These are phyloP conservation scores for Zopfia rhizophila DNA, from an alignment of 2,329 filamentous ascomycete species.

Conservation along the genomic window DNA sequence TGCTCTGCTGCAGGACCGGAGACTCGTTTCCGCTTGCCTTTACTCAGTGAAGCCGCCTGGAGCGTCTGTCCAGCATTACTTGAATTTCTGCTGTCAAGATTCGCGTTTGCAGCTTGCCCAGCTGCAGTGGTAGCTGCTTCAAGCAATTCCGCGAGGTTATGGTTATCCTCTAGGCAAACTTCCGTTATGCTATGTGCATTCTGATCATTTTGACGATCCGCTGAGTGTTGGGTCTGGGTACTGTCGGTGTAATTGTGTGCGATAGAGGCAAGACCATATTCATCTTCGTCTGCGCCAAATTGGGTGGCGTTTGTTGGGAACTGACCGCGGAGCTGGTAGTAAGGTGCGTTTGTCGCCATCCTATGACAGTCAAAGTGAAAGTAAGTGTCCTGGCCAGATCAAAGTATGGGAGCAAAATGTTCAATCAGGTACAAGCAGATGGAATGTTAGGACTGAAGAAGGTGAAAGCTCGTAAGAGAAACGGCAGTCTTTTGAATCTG, in stretches of 20 bases:
- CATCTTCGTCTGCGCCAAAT: constrained; percentile 29
- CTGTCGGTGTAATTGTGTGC: constrained; percentile 28
- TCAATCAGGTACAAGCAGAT: constrained; percentile 27
- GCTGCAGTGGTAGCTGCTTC: constrained; percentile 50
- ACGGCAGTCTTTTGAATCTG: constrained; percentile 22
- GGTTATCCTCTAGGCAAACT: constrained; percentile 36
- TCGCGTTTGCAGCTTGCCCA: constrained; percentile 31
- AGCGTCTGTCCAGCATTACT: neutral
- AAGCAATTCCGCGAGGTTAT: constrained; percentile 47
- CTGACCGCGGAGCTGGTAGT: constrained; percentile 47
- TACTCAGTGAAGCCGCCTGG: constrained; percentile 18
- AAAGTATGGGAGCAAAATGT: constrained; percentile 12
- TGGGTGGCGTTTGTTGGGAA: constrained; percentile 37
- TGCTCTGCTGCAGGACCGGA: constrained; percentile 23
- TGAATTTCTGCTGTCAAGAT: constrained; percentile 18
- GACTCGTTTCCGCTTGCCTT: constrained; percentile 41
- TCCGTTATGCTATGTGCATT: neutral
- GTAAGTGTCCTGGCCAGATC: constrained; percentile 34
- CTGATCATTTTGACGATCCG: constrained; percentile 3
- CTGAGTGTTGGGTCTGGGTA: constrained; percentile 27
- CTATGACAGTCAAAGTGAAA: constrained; percentile 22
- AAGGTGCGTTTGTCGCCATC: constrained; percentile 50
- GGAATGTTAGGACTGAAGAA: constrained; percentile 1
- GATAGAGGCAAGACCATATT: constrained; percentile 32
- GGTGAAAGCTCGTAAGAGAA: constrained; percentile 18